A percentile compares a stretch with the other conserved stretches of the same genome.
These are phyloP conservation scores for Mycena vulgaris DNA, from an alignment of 768 basidiomycete genomes.

Conservation along the genomic window DNA sequence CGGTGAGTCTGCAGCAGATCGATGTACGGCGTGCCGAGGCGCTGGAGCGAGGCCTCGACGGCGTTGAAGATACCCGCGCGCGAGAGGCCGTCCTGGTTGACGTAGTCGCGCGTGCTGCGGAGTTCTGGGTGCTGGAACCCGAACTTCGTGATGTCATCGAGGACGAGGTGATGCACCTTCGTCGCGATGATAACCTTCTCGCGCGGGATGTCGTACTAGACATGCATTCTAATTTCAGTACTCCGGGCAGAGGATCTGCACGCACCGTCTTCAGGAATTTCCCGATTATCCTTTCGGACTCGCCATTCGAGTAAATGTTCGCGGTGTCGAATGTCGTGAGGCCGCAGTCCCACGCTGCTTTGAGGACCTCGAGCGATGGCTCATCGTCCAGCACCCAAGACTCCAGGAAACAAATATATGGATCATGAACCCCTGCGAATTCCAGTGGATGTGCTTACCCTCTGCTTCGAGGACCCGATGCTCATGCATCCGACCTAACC, in stretches of 20 bases:
- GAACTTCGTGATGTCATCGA: neutral
- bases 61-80: constrained; percentile 53
- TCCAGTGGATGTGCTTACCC: constrained; percentile 12
- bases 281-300: constrained; percentile 59
- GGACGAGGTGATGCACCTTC: constrained; percentile 36
- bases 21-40: constrained; percentile 48
- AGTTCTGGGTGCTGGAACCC: neutral
- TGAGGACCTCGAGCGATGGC: constrained; percentile 60
- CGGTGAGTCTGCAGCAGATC: constrained; percentile 62
- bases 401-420: constrained; percentile 41
- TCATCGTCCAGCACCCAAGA: constrained; percentile 67
- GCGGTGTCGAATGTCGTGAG: constrained; percentile 57
- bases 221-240: too few species aligned
- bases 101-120: constrained; percentile 28
- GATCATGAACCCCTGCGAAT: too few species aligned
- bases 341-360: constrained; percentile 59
- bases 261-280: constrained; percentile 55
- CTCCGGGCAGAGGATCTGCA: neutral
- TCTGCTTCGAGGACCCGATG: constrained; percentile 38
- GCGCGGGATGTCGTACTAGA: constrained; percentile 47
- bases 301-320: constrained; percentile 55
- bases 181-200: constrained; percentile 39
- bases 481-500: constrained; percentile 44
- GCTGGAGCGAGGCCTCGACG: constrained; percentile 47
- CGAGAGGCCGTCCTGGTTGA: constrained; percentile 43